These are phyloP conservation scores for Cordyceps cateniannulata DNA, from an alignment of 2,329 filamentous ascomycete genomes.

Conservation along the genomic window DNA sequence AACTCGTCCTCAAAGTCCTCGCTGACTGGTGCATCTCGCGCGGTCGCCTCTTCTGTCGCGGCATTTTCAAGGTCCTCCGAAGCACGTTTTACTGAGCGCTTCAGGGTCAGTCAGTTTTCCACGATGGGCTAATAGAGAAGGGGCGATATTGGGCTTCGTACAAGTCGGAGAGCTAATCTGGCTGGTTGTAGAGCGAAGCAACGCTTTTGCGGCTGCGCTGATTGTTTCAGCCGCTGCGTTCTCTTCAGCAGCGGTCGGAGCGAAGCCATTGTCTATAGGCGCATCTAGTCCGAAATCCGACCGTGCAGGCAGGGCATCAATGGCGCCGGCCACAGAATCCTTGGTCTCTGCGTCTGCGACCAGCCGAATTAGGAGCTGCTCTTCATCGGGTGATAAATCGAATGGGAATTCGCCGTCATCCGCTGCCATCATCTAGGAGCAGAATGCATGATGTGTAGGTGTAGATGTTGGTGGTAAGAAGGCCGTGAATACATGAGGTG, in stretches of 20 bases:
- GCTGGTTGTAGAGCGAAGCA: neutral
- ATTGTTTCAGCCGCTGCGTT: neutral
- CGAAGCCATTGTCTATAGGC: neutral
- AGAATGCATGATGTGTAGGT: neutral
- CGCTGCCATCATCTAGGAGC: slow-evolving; percentile 17
- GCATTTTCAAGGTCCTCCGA: slow-evolving; percentile 22
- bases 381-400: slow-evolving; percentile 41
- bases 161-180: slow-evolving; percentile 41
- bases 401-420: slow-evolving; percentile 40
- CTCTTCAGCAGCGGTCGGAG: neutral
- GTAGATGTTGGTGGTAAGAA: neutral
- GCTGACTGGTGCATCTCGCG: slow-evolving; percentile 10
- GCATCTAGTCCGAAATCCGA: neutral
- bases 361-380: slow-evolving; percentile 32
- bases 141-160: slow-evolving; percentile 29
- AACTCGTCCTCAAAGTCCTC: slow-evolving; percentile 16
- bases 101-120: slow-evolving; percentile 54
- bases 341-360: slow-evolving; percentile 18
- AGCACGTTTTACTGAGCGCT: slow-evolving; percentile 56
- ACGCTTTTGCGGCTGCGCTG: neutral
- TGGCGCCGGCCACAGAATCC: slow-evolving; percentile 10
- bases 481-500: neutral
- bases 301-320: neutral
- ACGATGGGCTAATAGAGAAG: neutral
- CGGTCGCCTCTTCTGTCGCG: too few relatives aligned